A percentile compares a stretch with the other conserved stretches of the same genome.
Conservation (phyloP, 345 rosid genomes). For the Rubroshorea leprosula region DNA sequence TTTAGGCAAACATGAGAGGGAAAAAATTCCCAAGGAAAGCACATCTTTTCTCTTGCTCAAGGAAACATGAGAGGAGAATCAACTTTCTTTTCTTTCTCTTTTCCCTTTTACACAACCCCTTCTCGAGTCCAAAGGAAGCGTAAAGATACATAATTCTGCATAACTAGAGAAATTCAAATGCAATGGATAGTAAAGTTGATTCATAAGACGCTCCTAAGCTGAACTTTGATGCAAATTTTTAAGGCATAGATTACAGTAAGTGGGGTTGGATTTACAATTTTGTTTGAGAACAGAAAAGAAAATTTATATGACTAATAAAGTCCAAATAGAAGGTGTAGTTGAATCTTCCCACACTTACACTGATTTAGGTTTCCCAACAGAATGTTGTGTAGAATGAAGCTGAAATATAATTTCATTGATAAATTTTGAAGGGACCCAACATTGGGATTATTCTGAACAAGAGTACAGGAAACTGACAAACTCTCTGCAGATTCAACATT, state of each 20-base stretch:
- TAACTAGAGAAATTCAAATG: slow-evolving; percentile 14
- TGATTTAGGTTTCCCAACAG: too few relatives aligned
- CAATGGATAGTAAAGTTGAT: background rate
- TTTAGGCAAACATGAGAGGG: background rate
- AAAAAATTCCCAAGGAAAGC: slow-evolving; percentile 20
- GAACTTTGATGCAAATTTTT: background rate
- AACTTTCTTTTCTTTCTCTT: slow-evolving; percentile 11
- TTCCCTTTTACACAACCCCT: slow-evolving; percentile 14
- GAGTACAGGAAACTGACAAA: background rate
- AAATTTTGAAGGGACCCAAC: background rate
- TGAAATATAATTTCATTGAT: background rate
- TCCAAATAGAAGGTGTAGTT: too few relatives aligned
- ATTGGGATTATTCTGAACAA: background rate
- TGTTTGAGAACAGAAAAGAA: background rate
- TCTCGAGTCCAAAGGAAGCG: slow-evolving; percentile 35
- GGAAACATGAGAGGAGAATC: slow-evolving; percentile 24
- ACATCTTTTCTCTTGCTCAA: slow-evolving; percentile 15
- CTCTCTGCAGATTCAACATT: background rate
- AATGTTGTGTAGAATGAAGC: background rate
- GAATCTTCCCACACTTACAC: too few relatives aligned
- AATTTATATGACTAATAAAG: too few relatives aligned
- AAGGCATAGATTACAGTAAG: background rate
- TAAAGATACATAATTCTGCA: slow-evolving; percentile 16
- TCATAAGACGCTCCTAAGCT: background rate
- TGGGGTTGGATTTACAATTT: too few relatives aligned